Conservation (phyloP, 495 filamentous ascomycete species). For the Tuber indicum region DNA sequence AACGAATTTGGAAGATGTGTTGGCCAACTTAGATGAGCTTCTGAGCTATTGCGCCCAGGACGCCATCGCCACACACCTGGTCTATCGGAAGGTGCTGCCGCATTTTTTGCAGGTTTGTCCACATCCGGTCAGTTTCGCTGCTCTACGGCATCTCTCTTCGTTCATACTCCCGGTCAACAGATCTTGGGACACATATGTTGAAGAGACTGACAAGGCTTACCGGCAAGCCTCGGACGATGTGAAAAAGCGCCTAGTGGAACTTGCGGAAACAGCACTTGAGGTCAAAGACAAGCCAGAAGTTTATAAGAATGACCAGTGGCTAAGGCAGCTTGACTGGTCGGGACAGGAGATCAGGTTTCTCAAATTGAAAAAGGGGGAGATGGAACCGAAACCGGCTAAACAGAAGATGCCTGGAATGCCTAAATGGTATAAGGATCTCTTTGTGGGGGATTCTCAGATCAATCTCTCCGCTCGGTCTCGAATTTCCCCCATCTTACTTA, state of each 20-base stretch:
- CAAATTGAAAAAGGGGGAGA: slow-evolving; percentile 68
- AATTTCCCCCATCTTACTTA: slow-evolving; percentile 78
- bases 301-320: slow-evolving; percentile 76
- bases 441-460: slow-evolving; percentile 56
- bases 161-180: slow-evolving; percentile 86
- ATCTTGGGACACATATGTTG: slow-evolving; percentile 77
- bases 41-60: slow-evolving; percentile 95
- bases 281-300: slow-evolving; percentile 60
- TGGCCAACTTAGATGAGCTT: slow-evolving; percentile 66
- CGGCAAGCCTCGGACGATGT: slow-evolving; percentile 67
- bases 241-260: slow-evolving; percentile 59
- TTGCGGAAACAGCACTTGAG: slow-evolving; percentile 69
- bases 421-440: slow-evolving; percentile 91
- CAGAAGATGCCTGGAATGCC: slow-evolving; percentile 96
- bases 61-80: slow-evolving; percentile 82
- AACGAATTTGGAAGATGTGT: slow-evolving; percentile 62
- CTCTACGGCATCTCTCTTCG: slow-evolving; percentile 81
- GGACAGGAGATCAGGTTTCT: slow-evolving; percentile 66
- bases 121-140: slow-evolving; percentile 95
- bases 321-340: slow-evolving; percentile 90
- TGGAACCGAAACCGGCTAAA: slow-evolving; percentile 66
- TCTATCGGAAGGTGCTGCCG: slow-evolving; percentile 87
- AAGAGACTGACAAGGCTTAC: slow-evolving; percentile 77
- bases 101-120: slow-evolving; percentile 82
- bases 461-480: slow-evolving; percentile 79